Conservation (phyloP, 2,329 filamentous ascomycete species). For the Hypoxylon sp. region DNA sequence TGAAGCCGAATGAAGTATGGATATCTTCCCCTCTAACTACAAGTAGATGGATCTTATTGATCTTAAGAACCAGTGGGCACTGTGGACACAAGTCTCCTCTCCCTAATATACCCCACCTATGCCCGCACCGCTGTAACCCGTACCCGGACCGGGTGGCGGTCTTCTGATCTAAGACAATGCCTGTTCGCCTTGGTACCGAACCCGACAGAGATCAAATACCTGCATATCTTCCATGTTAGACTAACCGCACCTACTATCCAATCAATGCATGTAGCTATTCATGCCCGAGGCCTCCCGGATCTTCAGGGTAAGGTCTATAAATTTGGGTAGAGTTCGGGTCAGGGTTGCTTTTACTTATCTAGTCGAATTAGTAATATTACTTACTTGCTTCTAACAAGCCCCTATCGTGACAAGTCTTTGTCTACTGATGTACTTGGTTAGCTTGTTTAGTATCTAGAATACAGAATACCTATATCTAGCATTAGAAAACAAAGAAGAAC, state of each 20-base stretch:
- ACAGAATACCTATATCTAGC: conserved; percentile 2
- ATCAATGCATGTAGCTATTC: conserved; percentile 29
- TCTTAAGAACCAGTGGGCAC: background rate
- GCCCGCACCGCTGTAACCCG: conserved; percentile 42
- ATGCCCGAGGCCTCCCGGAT: conserved; percentile 37
- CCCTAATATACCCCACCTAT: conserved; percentile 35
- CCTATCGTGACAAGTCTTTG: conserved; percentile 25
- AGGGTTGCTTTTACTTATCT: conserved; percentile 15
- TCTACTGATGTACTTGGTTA: background rate
- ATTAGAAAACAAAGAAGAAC: conserved; percentile 3
- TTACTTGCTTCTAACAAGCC: conserved; percentile 2
- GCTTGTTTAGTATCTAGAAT: conserved; percentile 4
- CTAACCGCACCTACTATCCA: conserved; percentile 32
- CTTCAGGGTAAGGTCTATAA: conserved; percentile 39
- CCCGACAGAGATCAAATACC: conserved; percentile 36
- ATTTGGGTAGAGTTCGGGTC: conserved; percentile 29
- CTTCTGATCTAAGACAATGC: conserved; percentile 44
- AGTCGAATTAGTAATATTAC: conserved; percentile 29
- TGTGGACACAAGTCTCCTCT: background rate
- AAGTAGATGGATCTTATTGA: too few species aligned
- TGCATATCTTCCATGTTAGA: conserved; percentile 32
- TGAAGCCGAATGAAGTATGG: conserved; percentile 31
- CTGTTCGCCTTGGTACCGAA: conserved; percentile 37
- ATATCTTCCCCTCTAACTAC: conserved; percentile 13
- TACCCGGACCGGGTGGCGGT: conserved; percentile 41